Conservation (phyloP, 805 yeast species). For the Cyberlindnera suaveolens region DNA sequence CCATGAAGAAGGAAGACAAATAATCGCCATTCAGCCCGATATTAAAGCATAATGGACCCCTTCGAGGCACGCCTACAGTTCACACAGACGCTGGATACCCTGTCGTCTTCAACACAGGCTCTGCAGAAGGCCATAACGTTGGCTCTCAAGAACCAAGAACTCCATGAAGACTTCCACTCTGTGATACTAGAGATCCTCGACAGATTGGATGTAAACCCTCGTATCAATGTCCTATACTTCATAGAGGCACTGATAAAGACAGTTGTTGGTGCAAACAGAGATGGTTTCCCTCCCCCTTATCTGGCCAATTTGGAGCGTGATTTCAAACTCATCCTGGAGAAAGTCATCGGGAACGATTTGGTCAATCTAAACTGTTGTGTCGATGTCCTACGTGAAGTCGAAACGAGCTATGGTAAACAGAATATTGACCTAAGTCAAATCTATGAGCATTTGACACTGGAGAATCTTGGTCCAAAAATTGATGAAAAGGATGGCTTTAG, state of each 20-base stretch:
- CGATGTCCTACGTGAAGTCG: slow-evolving; percentile 15
- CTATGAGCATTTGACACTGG: slow-evolving; percentile 2
- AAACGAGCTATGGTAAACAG: slow-evolving; percentile 9
- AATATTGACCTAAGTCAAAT: slow-evolving; percentile 2
- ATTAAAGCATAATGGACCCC: slow-evolving; percentile 64
- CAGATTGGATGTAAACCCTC: slow-evolving; percentile 47
- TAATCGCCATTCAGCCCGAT: neutral
- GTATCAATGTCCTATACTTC: slow-evolving; percentile 64
- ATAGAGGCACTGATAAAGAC: slow-evolving; percentile 50
- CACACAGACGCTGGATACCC: slow-evolving; percentile 52
- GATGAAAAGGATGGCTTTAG: slow-evolving; percentile 13
- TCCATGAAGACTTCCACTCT: slow-evolving; percentile 63
- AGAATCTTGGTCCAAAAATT: slow-evolving; percentile 1
- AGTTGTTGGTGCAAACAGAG: neutral
- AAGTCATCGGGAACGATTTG: slow-evolving; percentile 30
- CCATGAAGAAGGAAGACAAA: neutral
- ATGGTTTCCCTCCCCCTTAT: slow-evolving; percentile 14
- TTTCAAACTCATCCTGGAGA: slow-evolving; percentile 27
- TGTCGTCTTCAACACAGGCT: slow-evolving; percentile 59
- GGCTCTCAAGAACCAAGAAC: slow-evolving; percentile 49
- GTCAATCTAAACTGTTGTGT: slow-evolving; percentile 16
- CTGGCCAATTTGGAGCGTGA: slow-evolving; percentile 26
- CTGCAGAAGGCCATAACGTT: slow-evolving; percentile 29
- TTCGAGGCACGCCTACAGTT: slow-evolving; percentile 81
- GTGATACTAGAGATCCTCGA: slow-evolving; percentile 57